Conservation (phyloP, 495 filamentous ascomycete species). For the Oleoguttula mirabilis region DNA sequence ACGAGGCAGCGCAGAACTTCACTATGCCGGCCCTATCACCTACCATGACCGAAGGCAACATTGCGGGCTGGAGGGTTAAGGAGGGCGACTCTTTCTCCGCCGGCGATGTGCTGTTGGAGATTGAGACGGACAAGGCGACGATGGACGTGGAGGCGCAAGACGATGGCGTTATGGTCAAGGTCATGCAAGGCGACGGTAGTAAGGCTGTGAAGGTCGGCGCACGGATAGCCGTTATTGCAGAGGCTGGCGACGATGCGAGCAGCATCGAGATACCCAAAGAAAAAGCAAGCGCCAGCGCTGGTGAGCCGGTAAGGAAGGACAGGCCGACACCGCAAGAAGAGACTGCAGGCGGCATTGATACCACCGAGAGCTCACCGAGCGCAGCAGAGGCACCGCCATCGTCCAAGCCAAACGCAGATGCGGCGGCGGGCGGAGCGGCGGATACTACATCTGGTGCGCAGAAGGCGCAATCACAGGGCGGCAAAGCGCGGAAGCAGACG, state of each 20-base stretch:
- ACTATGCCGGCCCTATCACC: conserved; percentile 80
- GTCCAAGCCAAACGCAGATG: conserved; percentile 21
- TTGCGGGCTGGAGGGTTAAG: conserved; percentile 62
- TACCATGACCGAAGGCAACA: conserved; percentile 80
- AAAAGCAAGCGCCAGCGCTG: conserved; percentile 9
- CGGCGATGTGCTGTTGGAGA: conserved; percentile 72
- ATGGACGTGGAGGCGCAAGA: conserved; percentile 89
- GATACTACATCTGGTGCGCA: conserved; percentile 21
- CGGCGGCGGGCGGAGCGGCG: conserved; percentile 17
- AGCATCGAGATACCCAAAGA: conserved; percentile 57
- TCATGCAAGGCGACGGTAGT: conserved; percentile 54
- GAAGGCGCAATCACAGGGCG: conserved; percentile 18
- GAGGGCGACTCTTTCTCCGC: conserved; percentile 61
- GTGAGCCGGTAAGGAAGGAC: conserved; percentile 31
- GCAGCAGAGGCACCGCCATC: conserved; percentile 25
- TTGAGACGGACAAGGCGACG: conserved; percentile 79
- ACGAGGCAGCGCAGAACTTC: conserved; percentile 60
- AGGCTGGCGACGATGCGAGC: conserved; percentile 60
- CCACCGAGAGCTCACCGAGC: conserved; percentile 21
- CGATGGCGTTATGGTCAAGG: conserved; percentile 67
- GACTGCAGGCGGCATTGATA: conserved; percentile 17
- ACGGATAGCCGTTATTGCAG: conserved; percentile 65
- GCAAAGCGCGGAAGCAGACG: conserved; percentile 49
- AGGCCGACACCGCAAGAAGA: conserved; percentile 25
- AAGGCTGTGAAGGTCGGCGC: conserved; percentile 60